Conservation (phyloP, 176 grass and related monocot species). For the Avena eriantha region DNA sequence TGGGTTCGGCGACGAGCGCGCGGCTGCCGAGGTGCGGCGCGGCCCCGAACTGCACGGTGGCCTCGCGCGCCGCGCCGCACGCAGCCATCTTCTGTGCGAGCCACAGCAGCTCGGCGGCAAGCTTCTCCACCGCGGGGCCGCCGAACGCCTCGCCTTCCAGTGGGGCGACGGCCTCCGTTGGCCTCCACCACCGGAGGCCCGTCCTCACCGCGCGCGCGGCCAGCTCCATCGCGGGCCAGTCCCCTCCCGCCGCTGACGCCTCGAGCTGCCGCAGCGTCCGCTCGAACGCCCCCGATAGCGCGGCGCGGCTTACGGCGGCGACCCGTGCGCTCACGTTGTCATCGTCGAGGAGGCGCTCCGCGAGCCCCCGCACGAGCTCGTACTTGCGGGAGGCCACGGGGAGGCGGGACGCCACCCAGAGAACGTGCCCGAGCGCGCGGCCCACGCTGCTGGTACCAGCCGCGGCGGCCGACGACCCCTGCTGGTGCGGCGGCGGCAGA, state of each 20-base stretch:
- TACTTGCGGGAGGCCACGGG: conserved; percentile 88
- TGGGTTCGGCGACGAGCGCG: conserved; percentile 61
- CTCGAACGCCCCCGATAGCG: conserved; percentile 57
- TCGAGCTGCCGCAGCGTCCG: conserved; percentile 68
- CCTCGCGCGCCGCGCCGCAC: conserved; percentile 57
- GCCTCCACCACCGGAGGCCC: conserved; percentile 56
- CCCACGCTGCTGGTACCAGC: conserved; percentile 41
- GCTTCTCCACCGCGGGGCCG: conserved; percentile 62
- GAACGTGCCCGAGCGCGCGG: conserved; percentile 74
- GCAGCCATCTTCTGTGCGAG: conserved; percentile 79
- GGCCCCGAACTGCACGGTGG: conserved; percentile 56
- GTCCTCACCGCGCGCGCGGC: conserved; percentile 55
- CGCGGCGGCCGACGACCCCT: not conserved
- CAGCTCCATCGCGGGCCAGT: conserved; percentile 38
- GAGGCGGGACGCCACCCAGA: conserved; percentile 62
- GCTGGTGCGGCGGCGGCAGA: conserved; percentile 14
- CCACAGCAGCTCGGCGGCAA: conserved; percentile 81
- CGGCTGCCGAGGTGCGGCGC: conserved; percentile 53
- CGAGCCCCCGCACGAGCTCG: conserved; percentile 70
- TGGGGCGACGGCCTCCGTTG: not conserved
- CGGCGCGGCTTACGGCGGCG: conserved; percentile 50
- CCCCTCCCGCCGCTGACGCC: conserved; percentile 31
- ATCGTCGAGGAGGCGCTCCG: conserved; percentile 80
- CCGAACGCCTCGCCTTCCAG: conserved; percentile 45
- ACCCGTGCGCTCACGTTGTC: conserved; percentile 36